Evolutionary conservation across 176 grass and related monocot genomes (phyloP), one percentile per base, ranked within the genome.

Genomic region (Aegilops sharonensis): DNA sequence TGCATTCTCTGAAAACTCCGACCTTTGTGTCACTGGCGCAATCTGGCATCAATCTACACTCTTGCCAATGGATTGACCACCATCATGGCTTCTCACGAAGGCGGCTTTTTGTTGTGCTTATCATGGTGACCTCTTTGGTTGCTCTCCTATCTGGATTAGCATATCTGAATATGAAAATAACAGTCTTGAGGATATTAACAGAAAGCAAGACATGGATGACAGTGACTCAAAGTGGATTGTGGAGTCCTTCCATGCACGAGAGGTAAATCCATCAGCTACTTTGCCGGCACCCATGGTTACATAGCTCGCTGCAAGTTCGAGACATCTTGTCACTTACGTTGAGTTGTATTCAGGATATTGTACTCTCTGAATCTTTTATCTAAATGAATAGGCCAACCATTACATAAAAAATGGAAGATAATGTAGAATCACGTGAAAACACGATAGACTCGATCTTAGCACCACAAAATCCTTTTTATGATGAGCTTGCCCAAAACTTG

Each of bases 131-230:
- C 77, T 94, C 64, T 69, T 73, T 95, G 68, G 80, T 83, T 56
- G 84, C 92, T 62, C 78, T 95, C 40, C 78, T 95, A 69, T 81
- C 65, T 77, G 81, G 88, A 34, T 77, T 95, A 54, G 79, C 68
- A 59, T 94, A 70, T 84, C 69, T 94, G 42, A 84, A 75, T 98
- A 94, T 71, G 83, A 85, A 92, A 95, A 91, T 66, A 84, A 89
- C 77, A 95, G 88, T 72, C 43, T 98, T 56, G 88, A 98, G 84
- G 86, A 89, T 64, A 56, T 66, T 72, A 71, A 78, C 5, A 88
- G 75, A 78, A 85, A 83, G 37, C 79, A 29, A 66, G 91, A 89
- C 72, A 84, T 45, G 5, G 61, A 82, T 27, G 77, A 47, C 23
- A 87, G 50, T 69, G 85, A 68, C 59, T 87, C 86, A n/a, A 89